phyloP scores from a whole-genome alignment of 768 basidiomycete genomes.

The Boletus vermiculosoides region DNA sequence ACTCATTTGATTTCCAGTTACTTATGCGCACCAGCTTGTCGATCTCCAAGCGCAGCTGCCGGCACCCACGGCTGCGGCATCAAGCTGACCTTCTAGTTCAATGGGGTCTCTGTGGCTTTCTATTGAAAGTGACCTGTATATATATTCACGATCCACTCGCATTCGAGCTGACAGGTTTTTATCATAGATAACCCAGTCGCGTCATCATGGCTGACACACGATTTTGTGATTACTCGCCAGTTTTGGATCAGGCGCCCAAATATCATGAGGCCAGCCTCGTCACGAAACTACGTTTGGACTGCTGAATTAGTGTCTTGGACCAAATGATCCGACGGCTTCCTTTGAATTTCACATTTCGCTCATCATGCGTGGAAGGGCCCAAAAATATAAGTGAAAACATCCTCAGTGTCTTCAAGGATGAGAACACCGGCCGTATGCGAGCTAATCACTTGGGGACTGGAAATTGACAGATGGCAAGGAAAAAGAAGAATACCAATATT shows the following conservation, averaged over 20 bases:
- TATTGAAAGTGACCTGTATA: neutral
- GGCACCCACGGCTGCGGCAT: slow-evolving; percentile 29
- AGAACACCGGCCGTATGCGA: neutral
- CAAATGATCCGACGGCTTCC: neutral
- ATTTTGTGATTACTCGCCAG: neutral
- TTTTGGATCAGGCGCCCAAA: neutral
- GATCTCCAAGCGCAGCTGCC: slow-evolving; percentile 62
- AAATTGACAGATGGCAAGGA: neutral
- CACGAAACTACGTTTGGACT: neutral
- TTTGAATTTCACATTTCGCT: neutral
- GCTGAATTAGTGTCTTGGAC: neutral
- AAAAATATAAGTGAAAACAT: neutral
- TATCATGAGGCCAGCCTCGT: neutral
- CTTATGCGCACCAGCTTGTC: slow-evolving; percentile 48
- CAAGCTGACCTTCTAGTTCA: slow-evolving; percentile 6
- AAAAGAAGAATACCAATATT: neutral
- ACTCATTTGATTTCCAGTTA: slow-evolving; percentile 2
- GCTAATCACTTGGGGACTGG: neutral
- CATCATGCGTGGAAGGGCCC: neutral
- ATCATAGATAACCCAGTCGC: neutral
- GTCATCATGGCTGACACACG: neutral
- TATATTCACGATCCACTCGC: neutral
- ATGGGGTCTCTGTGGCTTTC: neutral
- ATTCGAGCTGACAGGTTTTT: neutral
- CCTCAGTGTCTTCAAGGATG: neutral